These are phyloP conservation scores for Nothophytophthora sp. DNA, from an alignment of 352 stramenopile genomes.

Conservation along the genomic window DNA sequence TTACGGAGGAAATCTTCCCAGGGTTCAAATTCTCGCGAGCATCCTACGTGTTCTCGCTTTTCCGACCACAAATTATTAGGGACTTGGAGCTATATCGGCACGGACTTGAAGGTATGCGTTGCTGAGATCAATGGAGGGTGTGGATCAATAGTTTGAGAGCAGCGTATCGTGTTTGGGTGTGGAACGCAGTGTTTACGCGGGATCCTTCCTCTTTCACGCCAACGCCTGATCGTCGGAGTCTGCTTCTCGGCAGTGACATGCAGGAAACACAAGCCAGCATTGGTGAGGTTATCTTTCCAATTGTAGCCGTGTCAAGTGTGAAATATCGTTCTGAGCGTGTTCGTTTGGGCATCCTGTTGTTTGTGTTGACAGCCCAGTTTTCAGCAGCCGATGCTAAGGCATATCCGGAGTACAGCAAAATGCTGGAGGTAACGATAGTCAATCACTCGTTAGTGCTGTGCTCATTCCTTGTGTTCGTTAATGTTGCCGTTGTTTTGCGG, in stretches of 20 bases:
- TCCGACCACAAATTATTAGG: conserved; percentile 89
- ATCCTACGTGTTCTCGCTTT: conserved; percentile 91
- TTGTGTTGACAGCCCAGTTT: conserved; percentile 69
- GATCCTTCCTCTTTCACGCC: conserved; percentile 91
- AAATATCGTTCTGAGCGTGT: too few relatives aligned
- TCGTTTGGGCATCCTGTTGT: neutral
- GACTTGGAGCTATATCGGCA: conserved; percentile 84
- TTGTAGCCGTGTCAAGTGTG: too few relatives aligned
- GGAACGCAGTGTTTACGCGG: conserved; percentile 60
- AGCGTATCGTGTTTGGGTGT: neutral
- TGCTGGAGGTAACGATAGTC: conserved; percentile 54
- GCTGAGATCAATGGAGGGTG: neutral
- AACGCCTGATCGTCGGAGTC: conserved; percentile 66
- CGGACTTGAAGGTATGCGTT: conserved; percentile 59
- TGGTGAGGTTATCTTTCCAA: too few relatives aligned
- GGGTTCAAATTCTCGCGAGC: conserved; percentile 91
- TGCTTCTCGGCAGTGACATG: conserved; percentile 84
- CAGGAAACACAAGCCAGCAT: conserved; percentile 76
- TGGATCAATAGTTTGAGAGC: neutral
- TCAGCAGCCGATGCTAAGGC: conserved; percentile 70
- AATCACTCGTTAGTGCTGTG: neutral
- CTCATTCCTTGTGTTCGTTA: conserved; percentile 1
- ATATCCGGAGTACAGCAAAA: conserved; percentile 84
- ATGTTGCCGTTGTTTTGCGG: too few relatives aligned
- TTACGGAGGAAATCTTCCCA: conserved; percentile 91